A percentile compares a stretch with the other conserved stretches of the same genome.
These are phyloP conservation scores for Solanum acaule DNA, from an alignment of 257 asterid species.

Conservation along the genomic window DNA sequence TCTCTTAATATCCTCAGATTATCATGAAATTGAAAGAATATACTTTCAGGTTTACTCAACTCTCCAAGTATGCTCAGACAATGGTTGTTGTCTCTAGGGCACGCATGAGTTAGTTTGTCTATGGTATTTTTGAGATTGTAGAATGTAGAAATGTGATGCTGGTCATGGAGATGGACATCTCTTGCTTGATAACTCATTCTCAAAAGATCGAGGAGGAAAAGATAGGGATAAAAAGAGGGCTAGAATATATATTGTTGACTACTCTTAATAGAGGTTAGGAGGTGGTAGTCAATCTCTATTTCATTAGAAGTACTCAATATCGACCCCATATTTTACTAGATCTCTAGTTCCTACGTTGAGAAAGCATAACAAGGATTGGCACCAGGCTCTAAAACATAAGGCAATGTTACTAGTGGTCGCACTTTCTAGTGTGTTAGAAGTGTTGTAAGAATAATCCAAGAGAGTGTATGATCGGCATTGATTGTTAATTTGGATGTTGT, in stretches of 20 bases:
- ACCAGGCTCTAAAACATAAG: not conserved
- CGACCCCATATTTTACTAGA: not conserved
- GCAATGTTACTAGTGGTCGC: too few species aligned
- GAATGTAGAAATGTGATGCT: too few species aligned
- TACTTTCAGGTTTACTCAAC: too few species aligned
- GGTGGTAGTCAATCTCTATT: not conserved
- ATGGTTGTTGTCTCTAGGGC: too few species aligned
- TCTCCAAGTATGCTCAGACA: too few species aligned
- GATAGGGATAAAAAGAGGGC: not conserved
- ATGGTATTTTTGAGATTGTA: too few species aligned
- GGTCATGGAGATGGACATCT: not conserved
- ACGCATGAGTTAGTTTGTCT: too few species aligned
- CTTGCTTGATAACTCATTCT: not conserved
- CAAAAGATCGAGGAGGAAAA: not conserved
- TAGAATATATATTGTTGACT: not conserved
- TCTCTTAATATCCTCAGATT: too few species aligned
- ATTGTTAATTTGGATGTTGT: not conserved
- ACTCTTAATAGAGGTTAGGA: not conserved
- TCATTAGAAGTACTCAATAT: not conserved
- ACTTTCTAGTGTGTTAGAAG: too few species aligned
- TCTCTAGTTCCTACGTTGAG: not conserved
- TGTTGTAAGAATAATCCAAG: too few species aligned
- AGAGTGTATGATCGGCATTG: not conserved
- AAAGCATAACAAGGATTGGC: not conserved
- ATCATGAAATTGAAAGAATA: too few species aligned